phyloP scores from a whole-genome alignment of 139 green algal species.

The Tetradesmus obliquus region DNA sequence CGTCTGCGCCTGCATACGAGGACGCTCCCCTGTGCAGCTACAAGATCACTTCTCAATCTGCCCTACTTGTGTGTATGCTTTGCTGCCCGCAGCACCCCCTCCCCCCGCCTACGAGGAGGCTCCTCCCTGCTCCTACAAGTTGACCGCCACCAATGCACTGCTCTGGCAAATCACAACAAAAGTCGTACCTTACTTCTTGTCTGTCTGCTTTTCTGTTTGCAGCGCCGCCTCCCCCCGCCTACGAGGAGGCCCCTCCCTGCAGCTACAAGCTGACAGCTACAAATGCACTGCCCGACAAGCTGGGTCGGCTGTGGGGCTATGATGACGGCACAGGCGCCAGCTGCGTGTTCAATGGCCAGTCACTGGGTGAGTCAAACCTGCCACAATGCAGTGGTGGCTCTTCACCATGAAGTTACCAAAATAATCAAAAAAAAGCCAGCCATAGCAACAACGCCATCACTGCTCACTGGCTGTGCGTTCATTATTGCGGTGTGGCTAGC shows the following conservation, averaged over 20 bases:
- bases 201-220: neutral
- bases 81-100: neutral
- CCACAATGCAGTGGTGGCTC: too few species aligned
- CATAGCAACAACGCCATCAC: too few species aligned
- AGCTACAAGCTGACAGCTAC: conserved; percentile 9
- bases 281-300: conserved; percentile 13
- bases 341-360: conserved; percentile 19
- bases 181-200: neutral
- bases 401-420: too few species aligned
- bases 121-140: neutral
- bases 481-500: too few species aligned
- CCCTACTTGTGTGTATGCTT: neutral
- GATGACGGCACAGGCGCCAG: neutral
- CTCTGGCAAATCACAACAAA: too few species aligned
- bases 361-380: neutral
- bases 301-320: conserved; percentile 25
- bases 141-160: neutral
- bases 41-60: neutral
- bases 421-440: too few species aligned
- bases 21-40: neutral
- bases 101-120: neutral
- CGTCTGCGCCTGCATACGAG: neutral
- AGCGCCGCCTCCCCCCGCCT: neutral
- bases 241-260: neutral
- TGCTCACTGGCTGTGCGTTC: too few species aligned